phyloP scores from a whole-genome alignment of 2,329 filamentous ascomycete genomes.

The Colletotrichum acutatum region DNA sequence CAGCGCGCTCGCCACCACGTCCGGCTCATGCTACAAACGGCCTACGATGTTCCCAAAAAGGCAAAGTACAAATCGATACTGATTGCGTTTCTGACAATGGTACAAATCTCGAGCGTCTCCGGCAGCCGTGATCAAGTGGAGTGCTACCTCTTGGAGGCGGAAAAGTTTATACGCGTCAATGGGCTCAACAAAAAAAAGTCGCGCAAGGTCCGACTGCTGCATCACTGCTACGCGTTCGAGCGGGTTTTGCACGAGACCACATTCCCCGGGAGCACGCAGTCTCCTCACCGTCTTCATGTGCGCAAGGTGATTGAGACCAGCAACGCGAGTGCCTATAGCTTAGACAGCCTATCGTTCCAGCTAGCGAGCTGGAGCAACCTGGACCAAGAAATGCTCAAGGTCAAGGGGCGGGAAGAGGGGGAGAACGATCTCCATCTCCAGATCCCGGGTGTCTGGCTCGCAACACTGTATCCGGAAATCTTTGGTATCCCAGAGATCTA shows the following conservation, averaged over 20 bases:
- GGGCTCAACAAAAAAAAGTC: slow-evolving; percentile 51
- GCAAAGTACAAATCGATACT: not conserved
- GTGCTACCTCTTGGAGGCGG: slow-evolving; percentile 51
- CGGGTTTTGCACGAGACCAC: slow-evolving; percentile 53
- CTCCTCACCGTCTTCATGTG: slow-evolving; percentile 35
- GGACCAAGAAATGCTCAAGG: slow-evolving; percentile 43
- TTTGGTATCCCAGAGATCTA: slow-evolving; percentile 51
- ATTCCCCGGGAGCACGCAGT: slow-evolving; percentile 38
- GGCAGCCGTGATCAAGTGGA: slow-evolving; percentile 33
- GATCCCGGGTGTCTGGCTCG: slow-evolving; percentile 47
- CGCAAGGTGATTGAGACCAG: slow-evolving; percentile 38
- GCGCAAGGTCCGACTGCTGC: slow-evolving; percentile 52
- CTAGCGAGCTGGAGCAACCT: slow-evolving; percentile 44
- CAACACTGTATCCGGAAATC: slow-evolving; percentile 53
- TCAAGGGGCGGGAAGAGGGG: slow-evolving; percentile 48
- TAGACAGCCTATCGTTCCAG: slow-evolving; percentile 36
- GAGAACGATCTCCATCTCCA: slow-evolving; percentile 53
- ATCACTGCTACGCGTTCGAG: slow-evolving; percentile 54
- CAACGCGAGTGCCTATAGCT: slow-evolving; percentile 29
- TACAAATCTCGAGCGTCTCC: not conserved
- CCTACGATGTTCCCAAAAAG: not conserved
- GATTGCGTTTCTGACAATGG: not conserved
- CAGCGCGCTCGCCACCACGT: not conserved
- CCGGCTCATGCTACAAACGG: not conserved
- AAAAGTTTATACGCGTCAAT: slow-evolving; percentile 50